These are phyloP conservation scores for Aspergillus ibericus DNA, from an alignment of 2,329 filamentous ascomycete species.

Conservation along the genomic window DNA sequence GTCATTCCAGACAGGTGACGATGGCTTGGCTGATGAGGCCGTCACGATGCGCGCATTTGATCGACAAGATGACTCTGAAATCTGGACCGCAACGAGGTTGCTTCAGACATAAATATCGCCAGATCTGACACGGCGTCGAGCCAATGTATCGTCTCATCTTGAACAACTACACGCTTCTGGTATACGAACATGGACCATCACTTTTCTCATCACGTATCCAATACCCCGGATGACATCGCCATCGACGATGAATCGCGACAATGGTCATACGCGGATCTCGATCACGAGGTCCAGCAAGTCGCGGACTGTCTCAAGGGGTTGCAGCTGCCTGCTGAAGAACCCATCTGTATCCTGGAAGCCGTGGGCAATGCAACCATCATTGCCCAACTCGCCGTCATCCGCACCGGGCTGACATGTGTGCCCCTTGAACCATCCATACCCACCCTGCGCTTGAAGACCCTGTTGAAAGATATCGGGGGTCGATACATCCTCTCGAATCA, in stretches of 20 bases:
- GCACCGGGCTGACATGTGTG: slow-evolving; percentile 8
- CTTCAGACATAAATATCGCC: background rate
- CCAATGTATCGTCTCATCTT: background rate
- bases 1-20: background rate
- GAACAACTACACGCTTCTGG: no score
- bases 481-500: slow-evolving; percentile 3
- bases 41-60: background rate
- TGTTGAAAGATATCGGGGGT: slow-evolving; percentile 2
- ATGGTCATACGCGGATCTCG: slow-evolving; percentile 6
- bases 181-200: background rate
- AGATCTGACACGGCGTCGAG: no score
- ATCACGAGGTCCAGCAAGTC: background rate
- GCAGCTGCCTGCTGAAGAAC: slow-evolving; percentile 2
- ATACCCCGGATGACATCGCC: background rate
- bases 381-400: slow-evolving; percentile 10
- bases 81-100: background rate
- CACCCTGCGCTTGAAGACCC: background rate
- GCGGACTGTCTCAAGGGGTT: background rate
- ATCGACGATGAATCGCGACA: background rate
- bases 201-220: background rate
- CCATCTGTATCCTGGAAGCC: slow-evolving; percentile 5
- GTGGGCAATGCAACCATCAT: background rate
- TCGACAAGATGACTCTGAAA: background rate
- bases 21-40: background rate
- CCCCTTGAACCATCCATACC: slow-evolving; percentile 5